Base-by-base conservation (phyloP, 257 asterid species). In the Rauvolfia tetraphylla region DNA sequence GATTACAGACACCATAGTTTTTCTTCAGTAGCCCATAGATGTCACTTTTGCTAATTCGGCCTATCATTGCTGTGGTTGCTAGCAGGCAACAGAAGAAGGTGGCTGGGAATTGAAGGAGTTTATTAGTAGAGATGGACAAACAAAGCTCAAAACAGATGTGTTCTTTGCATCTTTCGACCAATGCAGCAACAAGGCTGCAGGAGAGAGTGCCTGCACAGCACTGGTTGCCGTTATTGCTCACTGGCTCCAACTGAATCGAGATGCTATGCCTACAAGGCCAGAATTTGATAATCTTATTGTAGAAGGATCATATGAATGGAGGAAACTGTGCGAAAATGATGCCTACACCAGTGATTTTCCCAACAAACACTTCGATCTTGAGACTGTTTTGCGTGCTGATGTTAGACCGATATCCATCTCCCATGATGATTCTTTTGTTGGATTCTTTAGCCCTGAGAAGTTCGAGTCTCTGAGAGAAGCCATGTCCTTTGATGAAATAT, bases 141-240 rank as follows among this genome's bases (percentile, higher is more conserved):
- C 84, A 46, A 86, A 75, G 85, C 88, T 88, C 61, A 90, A 82
- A 80, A 84, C 91, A 49, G 25, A 74, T 22, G 85, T 86, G 53
- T 90, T 84, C 91, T 84, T 90, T 6, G 96, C 96, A 51, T 86
- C 96, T 17, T 92, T 92, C 73, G 93, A 92, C 81, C 97, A 92
- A 61, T 79, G 94, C 25, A 88, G 94, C 76, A 84, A 84, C 49
- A 80, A 87, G 67, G 97, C 94, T 5, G 89, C 91, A 17, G 97
- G 97, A 23, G 93, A 85, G 71, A 85, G 96, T 29, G 96, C 96
- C 0, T 92, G 96, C 85, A 86, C 97, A 2, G 89, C 86, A 13
- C 67, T 90, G 34, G 97, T 88, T 7, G 88, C 86, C 34, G 89
- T 88, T 10, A 85, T 90, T 75, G 84, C 96, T 75, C 90, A 92